Base-by-base conservation (phyloP, 139 green algal species). In the Zygnema circumcarinatum region DNA sequence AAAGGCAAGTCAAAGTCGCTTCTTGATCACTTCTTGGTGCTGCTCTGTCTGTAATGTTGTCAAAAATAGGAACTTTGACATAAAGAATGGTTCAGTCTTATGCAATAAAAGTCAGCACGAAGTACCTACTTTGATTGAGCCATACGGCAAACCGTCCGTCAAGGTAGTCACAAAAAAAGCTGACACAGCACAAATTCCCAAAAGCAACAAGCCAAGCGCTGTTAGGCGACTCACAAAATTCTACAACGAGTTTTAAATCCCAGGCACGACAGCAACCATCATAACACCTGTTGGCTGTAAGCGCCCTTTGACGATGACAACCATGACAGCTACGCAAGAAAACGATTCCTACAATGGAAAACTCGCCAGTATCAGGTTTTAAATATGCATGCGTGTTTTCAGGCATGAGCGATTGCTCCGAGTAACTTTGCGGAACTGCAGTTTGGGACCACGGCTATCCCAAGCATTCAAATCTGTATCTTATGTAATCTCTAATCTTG, bases 131-230 rank as follows among this genome's bases (percentile, higher is more conserved):
- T 52, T 83, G 76, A 67, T 83, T 74, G 36, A 83, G 69, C 76
- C 76, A 83, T 2, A 69, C 38, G 20, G 96, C 96, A 79, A 95
- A 96, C 2, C 96, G 90, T 0, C 96, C 96, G 82, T 99, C 96
- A 42, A 98, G 90, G 75, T 98, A 97, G 83, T 99, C 96, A 41
- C 93, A 96, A 2, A 97, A 94, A 84, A 99, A 99, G 21, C 87
- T 94, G 78, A 36, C 33, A 87, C 81, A 75, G 67, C 3, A 62
- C 39, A n/a, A n/a, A n/a, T n/a, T 11, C 29, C n/a, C 39, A 73
- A 54, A 22, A 76, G 40, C 38, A 2, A 33, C 54, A 72, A 33
- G 54, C 54, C 25, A 29, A 25, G 25, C 54, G 25, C 25, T 72
- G 54, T 72, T 33, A 72, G 54, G 54, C 25, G 29, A 29, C 25